A percentile compares a stretch with the other conserved stretches of the same genome.
Conservation (phyloP, 116 monocot genomes). For the Dioscorea cayenensis region DNA sequence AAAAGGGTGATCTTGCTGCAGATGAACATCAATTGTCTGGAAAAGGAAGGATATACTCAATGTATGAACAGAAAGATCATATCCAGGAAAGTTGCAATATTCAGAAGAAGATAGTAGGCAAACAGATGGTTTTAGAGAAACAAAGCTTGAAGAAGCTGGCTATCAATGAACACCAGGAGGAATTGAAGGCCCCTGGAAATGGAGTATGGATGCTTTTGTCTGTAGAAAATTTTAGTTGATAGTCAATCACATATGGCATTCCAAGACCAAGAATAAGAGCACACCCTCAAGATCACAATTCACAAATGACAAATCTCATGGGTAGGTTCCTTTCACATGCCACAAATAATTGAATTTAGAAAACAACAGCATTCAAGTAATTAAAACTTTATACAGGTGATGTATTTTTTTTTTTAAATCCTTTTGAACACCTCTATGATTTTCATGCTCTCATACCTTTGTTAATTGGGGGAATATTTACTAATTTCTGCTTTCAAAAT, state of each 20-base stretch:
- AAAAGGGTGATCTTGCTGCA: slow-evolving; percentile 9
- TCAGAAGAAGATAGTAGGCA: slow-evolving; percentile 3
- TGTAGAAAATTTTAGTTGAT: not conserved
- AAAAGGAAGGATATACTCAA: slow-evolving; percentile 12
- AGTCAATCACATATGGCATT: not conserved
- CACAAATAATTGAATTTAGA: too few relatives aligned
- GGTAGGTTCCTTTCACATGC: too few relatives aligned
- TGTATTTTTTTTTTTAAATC: too few relatives aligned
- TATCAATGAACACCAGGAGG: slow-evolving; percentile 24
- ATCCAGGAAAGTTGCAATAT: slow-evolving; percentile 9
- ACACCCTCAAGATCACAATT: too few relatives aligned
- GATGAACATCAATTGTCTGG: slow-evolving; percentile 1
- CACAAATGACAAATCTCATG: too few relatives aligned
- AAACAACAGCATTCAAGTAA: too few relatives aligned
- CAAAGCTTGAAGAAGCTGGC: slow-evolving; percentile 11
- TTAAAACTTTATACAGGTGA: too few relatives aligned
- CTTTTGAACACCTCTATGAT: too few relatives aligned
- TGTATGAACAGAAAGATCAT: slow-evolving; percentile 7
- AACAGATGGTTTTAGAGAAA: slow-evolving; percentile 1
- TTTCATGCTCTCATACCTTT: too few relatives aligned
- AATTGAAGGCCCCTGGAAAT: slow-evolving; percentile 17
- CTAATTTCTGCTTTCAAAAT: too few relatives aligned
- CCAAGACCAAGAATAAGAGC: not conserved
- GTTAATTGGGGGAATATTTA: too few relatives aligned
- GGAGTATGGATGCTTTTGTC: slow-evolving; percentile 11